Base-by-base conservation (phyloP, 257 asterid genomes). In the Leptodermis oblonga region DNA sequence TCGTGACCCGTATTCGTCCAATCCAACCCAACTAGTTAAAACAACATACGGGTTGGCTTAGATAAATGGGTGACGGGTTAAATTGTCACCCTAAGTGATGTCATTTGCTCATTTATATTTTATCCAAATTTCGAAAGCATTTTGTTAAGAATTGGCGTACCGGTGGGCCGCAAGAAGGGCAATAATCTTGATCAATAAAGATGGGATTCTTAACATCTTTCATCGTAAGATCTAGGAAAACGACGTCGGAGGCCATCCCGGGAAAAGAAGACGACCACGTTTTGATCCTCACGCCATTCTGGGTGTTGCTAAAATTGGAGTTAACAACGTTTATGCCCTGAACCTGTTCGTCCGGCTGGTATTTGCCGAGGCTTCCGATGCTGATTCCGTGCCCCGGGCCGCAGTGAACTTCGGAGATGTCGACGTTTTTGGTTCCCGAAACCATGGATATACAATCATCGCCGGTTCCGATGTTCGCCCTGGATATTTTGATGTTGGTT, bases 321-420 rank as follows among this genome's bases (percentile, higher is more conserved):
- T 86, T 83, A 15, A 59, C 51, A 4, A 84, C 83, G 1, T 65
- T 60, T 26, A 90, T 69, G 2, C 78, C 80, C 3, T 63, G 13
- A n/a, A 87, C 93, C 14, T 65, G 59, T 30, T 87, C 85, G 0
- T 15, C n/a, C 2, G 67, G 69, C 12, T 58, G 74, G 67, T 65
- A 39, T 41, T 56, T 76, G 4, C 97, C 93, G 0, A 86, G 88
- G 76, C 92, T 84, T 6, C 96, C 92, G 6, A 87, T 69, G 72
- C 96, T 87, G 72, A 87, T 85, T 28, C 97, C 95, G 23, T 90
- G 97, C 2, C 95, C 93, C 3, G 97, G 97, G 2, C 97, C 95
- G 59, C 95, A 90, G 0, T 45, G 0, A 39, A 90, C 85, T 0
- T 51, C 67, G 10, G 74, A 22, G 23, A 88, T 84, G 14, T 80